Evolutionary conservation across 371 early-diverging fungal genomes (phyloP).

Genomic region (Parasitella parasitica): DNA sequence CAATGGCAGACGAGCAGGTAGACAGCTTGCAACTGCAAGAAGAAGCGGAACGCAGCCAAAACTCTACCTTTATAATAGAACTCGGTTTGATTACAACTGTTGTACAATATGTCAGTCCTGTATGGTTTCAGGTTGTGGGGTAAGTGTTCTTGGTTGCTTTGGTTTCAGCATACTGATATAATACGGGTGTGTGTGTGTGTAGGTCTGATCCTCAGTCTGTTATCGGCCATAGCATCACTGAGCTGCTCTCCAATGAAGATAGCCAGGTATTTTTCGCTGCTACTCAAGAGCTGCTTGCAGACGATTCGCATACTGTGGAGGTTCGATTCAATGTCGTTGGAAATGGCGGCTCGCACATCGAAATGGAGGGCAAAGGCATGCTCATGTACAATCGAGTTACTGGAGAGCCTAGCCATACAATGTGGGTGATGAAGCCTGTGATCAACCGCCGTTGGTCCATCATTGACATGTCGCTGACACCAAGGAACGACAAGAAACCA

Average conservation of each 20-base stretch:
- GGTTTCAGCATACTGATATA: too few species aligned
- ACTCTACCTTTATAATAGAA: constrained; percentile 63
- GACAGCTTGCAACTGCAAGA: constrained; percentile 42
- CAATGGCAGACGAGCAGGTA: background rate
- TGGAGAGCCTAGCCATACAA: constrained; percentile 71
- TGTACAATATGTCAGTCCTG: constrained; percentile 62
- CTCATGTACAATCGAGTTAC: constrained; percentile 74
- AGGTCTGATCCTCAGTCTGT: constrained; percentile 53
- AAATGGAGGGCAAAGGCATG: constrained; percentile 92
- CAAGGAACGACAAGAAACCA: constrained; percentile 5
- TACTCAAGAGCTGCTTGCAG: constrained; percentile 62
- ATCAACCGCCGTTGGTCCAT: constrained; percentile 24
- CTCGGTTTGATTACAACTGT: constrained; percentile 45
- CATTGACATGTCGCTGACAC: constrained; percentile 14
- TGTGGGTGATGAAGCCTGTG: constrained; percentile 83
- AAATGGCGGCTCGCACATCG: constrained; percentile 47
- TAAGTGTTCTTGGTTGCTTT: too few species aligned
- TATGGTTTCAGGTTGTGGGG: constrained; percentile 63
- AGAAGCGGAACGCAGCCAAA: constrained; percentile 58
- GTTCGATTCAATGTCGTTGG: constrained; percentile 65
- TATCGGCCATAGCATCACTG: constrained; percentile 46
- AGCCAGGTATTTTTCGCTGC: constrained; percentile 67
- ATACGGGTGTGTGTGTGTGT: too few species aligned
- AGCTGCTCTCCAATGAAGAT: constrained; percentile 53
- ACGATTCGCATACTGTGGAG: constrained; percentile 77